Conservation (phyloP, 495 filamentous ascomycete species). For the Gamarada debralockiae region DNA sequence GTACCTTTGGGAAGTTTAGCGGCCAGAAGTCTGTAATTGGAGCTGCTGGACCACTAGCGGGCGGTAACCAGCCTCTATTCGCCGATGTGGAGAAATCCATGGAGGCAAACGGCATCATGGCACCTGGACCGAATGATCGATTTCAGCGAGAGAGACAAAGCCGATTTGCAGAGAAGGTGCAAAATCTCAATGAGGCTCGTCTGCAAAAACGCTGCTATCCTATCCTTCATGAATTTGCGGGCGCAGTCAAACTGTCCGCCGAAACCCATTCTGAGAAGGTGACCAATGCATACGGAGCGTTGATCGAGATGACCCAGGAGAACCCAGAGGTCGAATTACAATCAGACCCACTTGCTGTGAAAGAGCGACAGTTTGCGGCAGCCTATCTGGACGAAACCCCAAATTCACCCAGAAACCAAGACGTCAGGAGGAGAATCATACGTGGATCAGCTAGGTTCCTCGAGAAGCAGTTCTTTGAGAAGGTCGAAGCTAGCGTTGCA, state of each 20-base stretch:
- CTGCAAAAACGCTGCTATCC: conserved; percentile 62
- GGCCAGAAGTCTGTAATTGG: conserved; percentile 83
- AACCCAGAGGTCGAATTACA: conserved; percentile 46
- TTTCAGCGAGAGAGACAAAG: conserved; percentile 76
- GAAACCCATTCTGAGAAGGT: conserved; percentile 65
- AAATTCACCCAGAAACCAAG: conserved; percentile 54
- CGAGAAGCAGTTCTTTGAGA: conserved; percentile 67
- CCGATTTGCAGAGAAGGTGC: conserved; percentile 70
- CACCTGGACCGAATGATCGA: conserved; percentile 57
- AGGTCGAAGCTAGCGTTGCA: conserved; percentile 68
- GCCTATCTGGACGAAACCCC: conserved; percentile 69
- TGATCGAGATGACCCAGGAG: conserved; percentile 71
- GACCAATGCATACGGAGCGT: conserved; percentile 71
- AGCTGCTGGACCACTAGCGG: conserved; percentile 55
- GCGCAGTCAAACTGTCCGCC: conserved; percentile 62
- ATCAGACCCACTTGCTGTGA: conserved; percentile 51
- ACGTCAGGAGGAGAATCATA: conserved; percentile 69
- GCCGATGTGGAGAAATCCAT: conserved; percentile 60
- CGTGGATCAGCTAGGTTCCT: conserved; percentile 71
- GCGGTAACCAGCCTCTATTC: conserved; percentile 54
- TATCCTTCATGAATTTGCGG: conserved; percentile 66
- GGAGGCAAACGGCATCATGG: conserved; percentile 31
- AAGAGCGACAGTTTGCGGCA: conserved; percentile 71
- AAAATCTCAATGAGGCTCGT: conserved; percentile 67
- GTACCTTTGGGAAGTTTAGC: conserved; percentile 67